A percentile compares a stretch with the other conserved stretches of the same genome.
Conservation (phyloP, 2,329 filamentous ascomycete species). For the Penicillium sp. region DNA sequence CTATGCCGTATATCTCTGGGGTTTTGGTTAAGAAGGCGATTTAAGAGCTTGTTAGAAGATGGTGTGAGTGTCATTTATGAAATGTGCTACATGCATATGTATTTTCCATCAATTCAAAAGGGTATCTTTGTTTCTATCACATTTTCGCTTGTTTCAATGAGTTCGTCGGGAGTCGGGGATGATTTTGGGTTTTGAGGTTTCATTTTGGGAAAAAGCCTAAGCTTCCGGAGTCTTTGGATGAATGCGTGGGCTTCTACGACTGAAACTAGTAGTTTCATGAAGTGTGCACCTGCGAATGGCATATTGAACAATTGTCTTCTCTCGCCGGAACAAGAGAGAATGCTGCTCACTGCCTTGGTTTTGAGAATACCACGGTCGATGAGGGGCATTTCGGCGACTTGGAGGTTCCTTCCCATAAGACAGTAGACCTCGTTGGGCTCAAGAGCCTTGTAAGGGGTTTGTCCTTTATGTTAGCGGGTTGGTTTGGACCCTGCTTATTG, state of each 20-base stretch:
- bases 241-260: slow-evolving; percentile 55
- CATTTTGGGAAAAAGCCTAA: slow-evolving; percentile 31
- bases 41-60: neutral
- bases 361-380: slow-evolving; percentile 17
- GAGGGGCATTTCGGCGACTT: neutral
- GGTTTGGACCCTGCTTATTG: slow-evolving; percentile 5
- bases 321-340: slow-evolving; percentile 58
- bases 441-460: neutral
- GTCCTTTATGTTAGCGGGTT: neutral
- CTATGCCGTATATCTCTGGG: slow-evolving; percentile 44
- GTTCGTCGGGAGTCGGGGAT: neutral
- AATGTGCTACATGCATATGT: neutral
- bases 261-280: slow-evolving; percentile 53
- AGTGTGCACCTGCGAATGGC: slow-evolving; percentile 48
- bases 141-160: neutral
- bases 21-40: slow-evolving; percentile 39
- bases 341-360: slow-evolving; percentile 30
- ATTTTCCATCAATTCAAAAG: slow-evolving; percentile 8
- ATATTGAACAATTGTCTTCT: slow-evolving; percentile 39
- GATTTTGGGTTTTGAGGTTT: neutral
- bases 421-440: slow-evolving; percentile 7
- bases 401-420: slow-evolving; percentile 12
- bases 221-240: slow-evolving; percentile 26
- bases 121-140: slow-evolving; percentile 18
- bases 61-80: neutral